A percentile compares a stretch with the other conserved stretches of the same genome.
Conservation (phyloP, 495 filamentous ascomycete species). For the Talaromyces adpressus region DNA sequence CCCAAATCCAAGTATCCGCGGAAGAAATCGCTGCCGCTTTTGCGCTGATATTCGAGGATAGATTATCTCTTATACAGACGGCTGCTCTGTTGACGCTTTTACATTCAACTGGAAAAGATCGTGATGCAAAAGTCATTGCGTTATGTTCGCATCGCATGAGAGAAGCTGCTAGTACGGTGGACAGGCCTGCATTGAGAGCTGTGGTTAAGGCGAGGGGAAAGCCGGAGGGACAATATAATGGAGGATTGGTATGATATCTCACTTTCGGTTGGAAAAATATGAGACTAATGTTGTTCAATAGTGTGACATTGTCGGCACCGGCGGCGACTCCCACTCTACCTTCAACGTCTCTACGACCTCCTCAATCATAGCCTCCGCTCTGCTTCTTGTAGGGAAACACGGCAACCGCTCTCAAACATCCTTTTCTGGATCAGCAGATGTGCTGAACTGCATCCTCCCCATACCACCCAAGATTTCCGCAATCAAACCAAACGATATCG, state of each 20-base stretch:
- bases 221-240: slow-evolving; percentile 62
- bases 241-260: no score
- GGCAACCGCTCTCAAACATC: slow-evolving; percentile 95
- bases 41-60: slow-evolving; percentile 79
- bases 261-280: no score
- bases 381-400: slow-evolving; percentile 84
- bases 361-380: slow-evolving; percentile 80
- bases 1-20: slow-evolving; percentile 51
- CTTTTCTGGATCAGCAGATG: slow-evolving; percentile 89
- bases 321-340: slow-evolving; percentile 91
- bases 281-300: slow-evolving; percentile 22
- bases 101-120: slow-evolving; percentile 78
- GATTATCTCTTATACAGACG: slow-evolving; percentile 73
- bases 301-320: slow-evolving; percentile 98
- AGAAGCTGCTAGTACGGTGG: slow-evolving; percentile 60
- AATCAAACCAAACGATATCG: slow-evolving; percentile 61
- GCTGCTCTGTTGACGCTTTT: slow-evolving; percentile 79
- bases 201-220: slow-evolving; percentile 49
- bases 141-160: slow-evolving; percentile 64
- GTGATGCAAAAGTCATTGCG: slow-evolving; percentile 70
- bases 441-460: slow-evolving; percentile 66
- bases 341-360: slow-evolving; percentile 97
- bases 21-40: slow-evolving; percentile 83
- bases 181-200: slow-evolving; percentile 48
- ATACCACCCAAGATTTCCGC: slow-evolving; percentile 63